Base-by-base conservation (phyloP, 805 yeast species). In the Candida maris region DNA sequence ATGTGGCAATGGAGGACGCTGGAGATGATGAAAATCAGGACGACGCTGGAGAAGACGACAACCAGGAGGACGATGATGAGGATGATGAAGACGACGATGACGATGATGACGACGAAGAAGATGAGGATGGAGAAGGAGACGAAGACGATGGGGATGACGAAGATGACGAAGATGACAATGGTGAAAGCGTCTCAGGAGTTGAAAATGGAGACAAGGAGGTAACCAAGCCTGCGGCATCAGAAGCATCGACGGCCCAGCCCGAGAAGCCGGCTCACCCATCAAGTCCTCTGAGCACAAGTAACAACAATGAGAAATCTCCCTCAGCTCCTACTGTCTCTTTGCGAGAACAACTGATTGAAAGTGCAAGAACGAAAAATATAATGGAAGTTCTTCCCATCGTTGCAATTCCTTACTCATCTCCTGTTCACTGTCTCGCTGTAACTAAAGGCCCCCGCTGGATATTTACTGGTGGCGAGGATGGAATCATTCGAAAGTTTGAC, bases 391-490 rank as follows among this genome's bases (percentile, higher is more conserved):
- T 75, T 25, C 97, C 98, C 0, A 74, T 83, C 8, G 94, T 84
- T 15, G 96, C 97, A 2, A 80, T 89, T 8, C 91, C 95, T 1
- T 87, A 85, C 50, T 71, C 86, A 1, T 64, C 85, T 1, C 80
- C 84, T 19, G 81, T 93, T 21, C 87, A 87, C 59, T 73, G 93
- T 3, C 48, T 91, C 23, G 81, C 89, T 2, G 65, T 87, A 30
- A 75, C 95, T 1, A 77, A 75, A 49, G 95, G 94, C 5, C 81
- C 88, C 27, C 81, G 80, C 53, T 89, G 88, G 82, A 67, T 93
- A 26, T 82, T 89, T 51, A 81, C 96, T 1, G 98, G 98, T 15
- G 97, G 97, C 7, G 91, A 84, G 46, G 98, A 93, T 59, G 98
- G 98, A 4, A 85, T 79, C 51, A 84, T 93, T 22, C 68, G 98